Conservation (phyloP, 352 stramenopile species). For the Globisporangium radiosum region DNA sequence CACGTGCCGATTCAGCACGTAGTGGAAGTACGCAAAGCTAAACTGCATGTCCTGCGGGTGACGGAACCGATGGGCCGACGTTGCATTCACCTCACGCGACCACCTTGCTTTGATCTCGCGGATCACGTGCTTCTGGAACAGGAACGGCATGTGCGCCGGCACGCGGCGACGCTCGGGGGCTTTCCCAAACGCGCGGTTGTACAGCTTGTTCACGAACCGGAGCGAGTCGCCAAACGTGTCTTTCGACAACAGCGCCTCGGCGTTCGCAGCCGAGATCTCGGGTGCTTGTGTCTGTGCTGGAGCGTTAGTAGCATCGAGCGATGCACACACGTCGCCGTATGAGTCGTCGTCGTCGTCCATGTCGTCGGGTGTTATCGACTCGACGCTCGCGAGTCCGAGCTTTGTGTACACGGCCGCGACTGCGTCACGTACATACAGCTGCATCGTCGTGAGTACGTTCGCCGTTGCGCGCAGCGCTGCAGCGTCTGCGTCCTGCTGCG, state of each 20-base stretch:
- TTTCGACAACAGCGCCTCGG: conserved; percentile 58
- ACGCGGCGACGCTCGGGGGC: conserved; percentile 65
- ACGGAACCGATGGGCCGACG: conserved; percentile 87
- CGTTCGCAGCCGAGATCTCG: conserved; percentile 26
- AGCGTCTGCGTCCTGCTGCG: conserved; percentile 23
- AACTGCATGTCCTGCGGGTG: conserved; percentile 93
- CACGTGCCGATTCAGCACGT: conserved; percentile 86
- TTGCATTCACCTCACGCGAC: conserved; percentile 63
- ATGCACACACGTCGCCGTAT: conserved; percentile 62
- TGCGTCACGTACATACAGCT: conserved; percentile 3
- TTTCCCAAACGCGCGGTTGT: conserved; percentile 87
- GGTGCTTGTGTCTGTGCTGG: background rate
- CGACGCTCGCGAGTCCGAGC: conserved; percentile 34
- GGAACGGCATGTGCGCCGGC: conserved; percentile 93
- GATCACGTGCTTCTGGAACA: conserved; percentile 86
- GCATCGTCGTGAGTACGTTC: conserved; percentile 9
- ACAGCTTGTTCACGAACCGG: conserved; percentile 89
- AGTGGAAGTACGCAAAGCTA: conserved; percentile 94
- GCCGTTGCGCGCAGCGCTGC: conserved; percentile 13
- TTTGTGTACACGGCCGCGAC: conserved; percentile 22
- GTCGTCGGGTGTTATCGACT: conserved; percentile 26
- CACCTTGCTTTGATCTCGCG: conserved; percentile 87
- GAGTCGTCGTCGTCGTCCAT: conserved; percentile 59
- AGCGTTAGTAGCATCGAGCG: conserved; percentile 9
- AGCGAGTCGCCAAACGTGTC: conserved; percentile 92